Evolutionary conservation across 352 stramenopile genomes (phyloP).

Genomic region (Phytophthora hybrid): DNA sequence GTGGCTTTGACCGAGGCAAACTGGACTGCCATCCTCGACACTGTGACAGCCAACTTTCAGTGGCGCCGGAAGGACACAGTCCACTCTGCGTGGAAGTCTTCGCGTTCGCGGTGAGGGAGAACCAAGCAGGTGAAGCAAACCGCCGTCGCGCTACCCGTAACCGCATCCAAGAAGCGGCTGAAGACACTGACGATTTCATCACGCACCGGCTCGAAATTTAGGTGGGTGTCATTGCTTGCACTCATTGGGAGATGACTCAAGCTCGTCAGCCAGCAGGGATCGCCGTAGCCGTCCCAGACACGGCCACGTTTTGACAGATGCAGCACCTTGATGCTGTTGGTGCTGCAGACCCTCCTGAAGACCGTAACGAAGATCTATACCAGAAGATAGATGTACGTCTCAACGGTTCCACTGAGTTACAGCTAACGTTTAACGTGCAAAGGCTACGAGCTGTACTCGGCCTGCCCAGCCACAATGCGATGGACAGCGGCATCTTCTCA

Average conservation of each 20-base stretch:
- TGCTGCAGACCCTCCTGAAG: neutral
- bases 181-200: slow-evolving; percentile 3
- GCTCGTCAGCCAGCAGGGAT: neutral
- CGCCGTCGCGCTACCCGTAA: neutral
- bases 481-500: slow-evolving; percentile 6
- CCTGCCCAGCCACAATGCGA: neutral
- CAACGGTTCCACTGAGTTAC: slow-evolving; percentile 7
- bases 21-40: neutral
- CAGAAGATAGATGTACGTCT: neutral
- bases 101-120: neutral
- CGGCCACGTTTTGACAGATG: slow-evolving; percentile 1
- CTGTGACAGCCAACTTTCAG: neutral
- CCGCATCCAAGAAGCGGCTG: slow-evolving; percentile 6
- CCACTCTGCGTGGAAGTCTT: neutral
- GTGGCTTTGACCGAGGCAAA: too few relatives aligned
- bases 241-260: slow-evolving; percentile 13
- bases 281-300: neutral
- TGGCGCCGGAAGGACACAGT: neutral
- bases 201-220: neutral
- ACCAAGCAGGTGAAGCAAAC: neutral
- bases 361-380: neutral
- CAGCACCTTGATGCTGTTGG: neutral
- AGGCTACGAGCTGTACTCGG: slow-evolving; percentile 7
- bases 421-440: slow-evolving; percentile 4
- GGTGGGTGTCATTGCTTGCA: slow-evolving; percentile 5